Base-by-base conservation (phyloP, 257 asterid genomes). In the Solanum ahanhuiri region DNA sequence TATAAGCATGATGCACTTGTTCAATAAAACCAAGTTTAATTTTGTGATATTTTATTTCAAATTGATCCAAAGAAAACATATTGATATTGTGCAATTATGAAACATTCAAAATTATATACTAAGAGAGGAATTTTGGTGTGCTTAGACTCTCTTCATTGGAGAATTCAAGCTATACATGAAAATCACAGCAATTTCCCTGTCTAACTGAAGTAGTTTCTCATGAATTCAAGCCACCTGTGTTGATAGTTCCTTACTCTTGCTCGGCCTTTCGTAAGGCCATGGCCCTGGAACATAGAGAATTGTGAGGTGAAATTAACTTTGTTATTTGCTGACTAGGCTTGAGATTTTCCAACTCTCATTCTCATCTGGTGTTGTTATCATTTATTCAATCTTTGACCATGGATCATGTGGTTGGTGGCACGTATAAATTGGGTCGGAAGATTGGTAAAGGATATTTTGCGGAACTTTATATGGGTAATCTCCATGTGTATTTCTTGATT, bases 361-460 rank as follows among this genome's bases (percentile, higher is more conserved):
- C 75, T 28, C 5, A 12, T 28, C 1, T 34, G 82, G 51, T 18
- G 82, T 12, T 5, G 70, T 86, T 76, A 35, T 87, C 82, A 34
- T 84, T 51, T 39, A 43, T 88, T 88, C 82, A 88, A 79, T 81
- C 89, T 75, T 67, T 85, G 75, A 90, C 48, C 14, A 95, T 95
- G 98, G 98, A 93, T 93, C 97, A 89, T 86, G 92, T 93, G 58
- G 89, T 95, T 87, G 96, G 96, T 87, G 94, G 93, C 67, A 93
- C 94, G 91, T 95, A 91, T 90, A 95, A 92, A 95, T 90, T 94
- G 54, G 95, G 95, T 84, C 92, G 94, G 90, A 95, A 95, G 94
- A 91, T 95, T 82, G 97, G 98, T 20, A 91, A 94, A 58, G 98
- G 98, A 94, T 95, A 98, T 71, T 95, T 94, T 88, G 98, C 97